These are phyloP conservation scores for Hydnomerulius pinastri DNA, from an alignment of 768 basidiomycete genomes.

Conservation along the genomic window DNA sequence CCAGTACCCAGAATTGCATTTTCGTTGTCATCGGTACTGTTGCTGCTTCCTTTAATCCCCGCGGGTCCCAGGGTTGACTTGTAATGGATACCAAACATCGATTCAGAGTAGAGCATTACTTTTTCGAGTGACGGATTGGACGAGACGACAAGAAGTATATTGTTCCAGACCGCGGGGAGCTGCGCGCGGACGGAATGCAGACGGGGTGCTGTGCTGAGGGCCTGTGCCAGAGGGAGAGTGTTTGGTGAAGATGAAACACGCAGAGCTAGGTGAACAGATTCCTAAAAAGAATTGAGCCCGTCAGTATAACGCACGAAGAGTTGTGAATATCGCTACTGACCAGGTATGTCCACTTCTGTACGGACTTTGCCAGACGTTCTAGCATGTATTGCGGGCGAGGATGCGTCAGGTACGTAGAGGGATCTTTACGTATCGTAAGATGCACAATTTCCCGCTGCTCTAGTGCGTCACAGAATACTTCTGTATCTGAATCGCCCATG, in stretches of 20 bases:
- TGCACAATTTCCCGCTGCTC: constrained; percentile 41
- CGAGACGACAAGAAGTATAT: constrained; percentile 49
- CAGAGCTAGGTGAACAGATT: constrained; percentile 55
- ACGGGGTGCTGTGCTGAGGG: constrained; percentile 41
- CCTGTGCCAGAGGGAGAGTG: constrained; percentile 32
- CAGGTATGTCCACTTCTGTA: constrained; percentile 45
- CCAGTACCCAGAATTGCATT: constrained; percentile 47
- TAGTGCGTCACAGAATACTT: constrained; percentile 45
- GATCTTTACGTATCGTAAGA: constrained; percentile 54
- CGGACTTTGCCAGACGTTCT: constrained; percentile 44
- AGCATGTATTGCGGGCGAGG: constrained; percentile 48
- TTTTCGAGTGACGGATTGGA: constrained; percentile 49
- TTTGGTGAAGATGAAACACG: constrained; percentile 47
- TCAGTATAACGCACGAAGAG: constrained; percentile 5
- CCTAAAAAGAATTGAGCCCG: constrained; percentile 36
- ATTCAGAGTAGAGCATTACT: constrained; percentile 39
- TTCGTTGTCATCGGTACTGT: constrained; percentile 15
- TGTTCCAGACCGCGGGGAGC: constrained; percentile 62
- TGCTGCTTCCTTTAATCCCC: constrained; percentile 12
- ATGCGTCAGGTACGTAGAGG: constrained; percentile 56
- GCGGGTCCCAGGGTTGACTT: constrained; percentile 6
- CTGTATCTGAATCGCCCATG: constrained; percentile 20
- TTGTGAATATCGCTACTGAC: constrained; percentile 38
- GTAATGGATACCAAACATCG: constrained; percentile 11
- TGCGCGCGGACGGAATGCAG: constrained; percentile 54